A percentile compares a stretch with the other conserved stretches of the same genome.
Evolutionary conservation across 129 eudicot species (phyloP).

Genomic region (Rutidosis leptorrhynchoides): DNA sequence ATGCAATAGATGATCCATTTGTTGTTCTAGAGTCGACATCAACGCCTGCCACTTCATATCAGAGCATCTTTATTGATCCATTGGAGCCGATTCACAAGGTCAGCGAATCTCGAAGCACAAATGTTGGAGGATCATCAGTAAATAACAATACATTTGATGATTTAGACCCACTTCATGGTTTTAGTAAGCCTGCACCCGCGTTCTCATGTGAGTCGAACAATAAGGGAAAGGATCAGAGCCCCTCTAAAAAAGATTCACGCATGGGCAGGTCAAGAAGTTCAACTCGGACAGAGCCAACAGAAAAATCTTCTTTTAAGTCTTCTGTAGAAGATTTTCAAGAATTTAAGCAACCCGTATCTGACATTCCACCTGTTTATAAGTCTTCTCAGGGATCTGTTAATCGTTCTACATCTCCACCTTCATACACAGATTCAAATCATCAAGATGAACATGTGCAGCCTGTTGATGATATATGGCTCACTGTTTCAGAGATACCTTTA

Average conservation of each 20-base stretch:
- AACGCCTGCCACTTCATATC: constrained; percentile 35
- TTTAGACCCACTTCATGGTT: constrained; percentile 53
- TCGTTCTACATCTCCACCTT: constrained; percentile 51
- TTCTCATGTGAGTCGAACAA: constrained; percentile 3
- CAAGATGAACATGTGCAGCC: constrained; percentile 41
- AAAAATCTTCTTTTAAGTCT: constrained; percentile 42
- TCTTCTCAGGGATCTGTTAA: constrained; percentile 41
- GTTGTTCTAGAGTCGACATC: constrained; percentile 51
- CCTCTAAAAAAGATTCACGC: constrained; percentile 34
- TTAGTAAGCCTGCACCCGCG: constrained; percentile 47
- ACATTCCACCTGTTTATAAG: constrained; percentile 44
- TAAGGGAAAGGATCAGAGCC: constrained; percentile 32
- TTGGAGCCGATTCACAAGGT: constrained; percentile 54
- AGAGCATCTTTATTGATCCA: constrained; percentile 48
- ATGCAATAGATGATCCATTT: constrained; percentile 52
- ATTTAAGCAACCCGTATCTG: constrained; percentile 52
- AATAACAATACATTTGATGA: constrained; percentile 49
- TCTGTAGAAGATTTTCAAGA: constrained; percentile 41
- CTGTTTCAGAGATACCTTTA: constrained; percentile 87
- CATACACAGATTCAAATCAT: constrained; percentile 11
- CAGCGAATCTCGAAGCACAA: constrained; percentile 37
- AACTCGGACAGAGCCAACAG: constrained; percentile 33
- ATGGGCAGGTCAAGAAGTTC: background rate
- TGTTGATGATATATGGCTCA: constrained; percentile 79
- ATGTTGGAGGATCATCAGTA: constrained; percentile 37